phyloP scores from a whole-genome alignment of 148 eudicot genomes.

The Dysphania ambrosioides region DNA sequence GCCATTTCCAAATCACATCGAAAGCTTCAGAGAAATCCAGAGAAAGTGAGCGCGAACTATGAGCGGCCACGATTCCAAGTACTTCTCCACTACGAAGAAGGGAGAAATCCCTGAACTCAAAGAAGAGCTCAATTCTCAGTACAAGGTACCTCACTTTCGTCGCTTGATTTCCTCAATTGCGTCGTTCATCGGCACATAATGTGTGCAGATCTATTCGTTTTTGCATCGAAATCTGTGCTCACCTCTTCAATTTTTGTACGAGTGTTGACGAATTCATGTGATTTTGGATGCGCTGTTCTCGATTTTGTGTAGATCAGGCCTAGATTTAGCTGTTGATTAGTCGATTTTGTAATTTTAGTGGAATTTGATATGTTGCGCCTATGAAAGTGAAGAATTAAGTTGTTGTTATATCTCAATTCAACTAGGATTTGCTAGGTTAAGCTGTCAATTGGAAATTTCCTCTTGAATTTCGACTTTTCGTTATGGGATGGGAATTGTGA shows the following conservation, averaged over 20 bases:
- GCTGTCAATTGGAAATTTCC: too few relatives aligned
- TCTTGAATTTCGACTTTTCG: background rate
- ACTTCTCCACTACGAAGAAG: slow-evolving; percentile 98
- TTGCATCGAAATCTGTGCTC: background rate
- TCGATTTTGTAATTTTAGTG: too few relatives aligned
- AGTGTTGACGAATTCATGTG: slow-evolving; percentile 6
- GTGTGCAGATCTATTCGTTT: slow-evolving; percentile 33
- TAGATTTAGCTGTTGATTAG: slow-evolving; percentile 7
- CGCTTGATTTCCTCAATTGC: background rate
- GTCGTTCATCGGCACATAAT: too few relatives aligned
- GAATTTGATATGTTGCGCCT: background rate
- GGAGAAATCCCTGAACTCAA: slow-evolving; percentile 99
- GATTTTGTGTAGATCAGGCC: slow-evolving; percentile 17
- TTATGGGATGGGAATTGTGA: background rate
- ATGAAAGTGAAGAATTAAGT: background rate
- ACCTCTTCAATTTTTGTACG: background rate
- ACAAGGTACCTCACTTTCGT: slow-evolving; percentile 53
- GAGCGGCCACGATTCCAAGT: slow-evolving; percentile 99
- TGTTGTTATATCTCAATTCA: background rate
- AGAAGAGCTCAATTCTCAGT: slow-evolving; percentile 99
- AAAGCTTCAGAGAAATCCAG: too few relatives aligned
- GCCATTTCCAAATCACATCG: slow-evolving; percentile 17
- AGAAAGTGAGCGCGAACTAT: too few relatives aligned
- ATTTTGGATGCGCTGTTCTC: slow-evolving; percentile 6
- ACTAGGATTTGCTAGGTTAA: too few relatives aligned